These are phyloP conservation scores for Melaleuca quinquenervia DNA, from an alignment of 345 rosid genomes.

Conservation along the genomic window DNA sequence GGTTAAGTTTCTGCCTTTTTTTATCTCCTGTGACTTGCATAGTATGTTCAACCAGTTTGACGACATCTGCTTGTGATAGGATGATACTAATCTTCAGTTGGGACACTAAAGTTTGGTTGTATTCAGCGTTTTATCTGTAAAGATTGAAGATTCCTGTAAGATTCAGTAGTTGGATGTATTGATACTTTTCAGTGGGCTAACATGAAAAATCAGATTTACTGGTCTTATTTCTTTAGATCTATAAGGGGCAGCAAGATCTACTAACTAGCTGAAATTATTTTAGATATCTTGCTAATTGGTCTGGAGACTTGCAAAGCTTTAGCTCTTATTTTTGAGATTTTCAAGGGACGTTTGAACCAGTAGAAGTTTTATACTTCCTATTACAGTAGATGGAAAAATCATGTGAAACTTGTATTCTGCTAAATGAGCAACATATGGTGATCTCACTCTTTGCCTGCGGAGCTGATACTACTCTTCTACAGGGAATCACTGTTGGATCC, in stretches of 20 bases:
- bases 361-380: not conserved
- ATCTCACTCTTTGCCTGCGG: not conserved
- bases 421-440: not conserved
- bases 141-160: not conserved
- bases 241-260: not conserved
- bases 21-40: not conserved
- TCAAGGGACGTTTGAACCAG: not conserved
- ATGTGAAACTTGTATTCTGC: not conserved
- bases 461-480: conserved; percentile 3
- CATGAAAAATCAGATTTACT: not conserved
- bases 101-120: no score
- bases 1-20: conserved; percentile 24
- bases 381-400: not conserved
- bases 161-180: not conserved
- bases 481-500: conserved; percentile 94
- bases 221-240: not conserved
- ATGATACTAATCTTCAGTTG: no score
- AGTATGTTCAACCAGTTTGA: not conserved
- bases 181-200: not conserved
- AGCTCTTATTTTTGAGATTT: not conserved
- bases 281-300: not conserved
- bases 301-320: not conserved
- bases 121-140: no score
- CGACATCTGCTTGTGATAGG: no score
- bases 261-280: not conserved